Base-by-base conservation (phyloP, 2,329 filamentous ascomycete genomes). In the Aspergillus sp. region DNA sequence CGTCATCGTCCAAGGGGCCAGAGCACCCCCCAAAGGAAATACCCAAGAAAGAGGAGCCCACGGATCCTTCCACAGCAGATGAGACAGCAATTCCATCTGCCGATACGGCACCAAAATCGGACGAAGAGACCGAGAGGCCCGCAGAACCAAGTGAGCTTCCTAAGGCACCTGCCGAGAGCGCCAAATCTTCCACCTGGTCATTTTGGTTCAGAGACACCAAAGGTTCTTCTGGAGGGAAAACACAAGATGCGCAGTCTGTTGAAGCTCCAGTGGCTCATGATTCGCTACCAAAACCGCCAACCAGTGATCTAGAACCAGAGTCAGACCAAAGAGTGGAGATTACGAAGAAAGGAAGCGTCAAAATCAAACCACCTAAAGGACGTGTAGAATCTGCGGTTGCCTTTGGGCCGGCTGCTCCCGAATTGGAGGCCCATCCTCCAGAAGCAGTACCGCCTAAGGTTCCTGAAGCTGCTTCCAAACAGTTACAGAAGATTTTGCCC, bases 171-270 rank as follows among this genome's bases (percentile, higher is more conserved):
- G 44, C 42, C 33, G 53, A 40, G 37, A 53, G 47, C 27, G 32
- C 49, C 6, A 65, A 54, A 45, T 55, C 65, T 29, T 66, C 63
- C 29, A 63, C 64, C 3, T 71, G 68, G 68, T 63, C 66, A 6
- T 70, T 69, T 45, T 71, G 67, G 67, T 64, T 67, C 10, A 62
- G 58, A 47, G 66, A 68, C 38, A 37, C 53, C 11, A 62, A 60
- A 42, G 53, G 61, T 42, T 27, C 43, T 31, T n/a, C 52, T 39
- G 44, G 53, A 47, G 52, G 42, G 35, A 51, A 48, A 39, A 42
- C 58, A 29, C 49, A 61, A 51, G 52, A 62, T 47, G 50, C 44
- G 11, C 58, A 56, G 51, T 52, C 50, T 19, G 48, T 57, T 8
- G 59, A 59, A 43, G 52, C 54, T 6, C 50, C 56, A 27, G 35